phyloP scores from a whole-genome alignment of 169 alveolate genomes.

The Sarcocystis neurona region DNA sequence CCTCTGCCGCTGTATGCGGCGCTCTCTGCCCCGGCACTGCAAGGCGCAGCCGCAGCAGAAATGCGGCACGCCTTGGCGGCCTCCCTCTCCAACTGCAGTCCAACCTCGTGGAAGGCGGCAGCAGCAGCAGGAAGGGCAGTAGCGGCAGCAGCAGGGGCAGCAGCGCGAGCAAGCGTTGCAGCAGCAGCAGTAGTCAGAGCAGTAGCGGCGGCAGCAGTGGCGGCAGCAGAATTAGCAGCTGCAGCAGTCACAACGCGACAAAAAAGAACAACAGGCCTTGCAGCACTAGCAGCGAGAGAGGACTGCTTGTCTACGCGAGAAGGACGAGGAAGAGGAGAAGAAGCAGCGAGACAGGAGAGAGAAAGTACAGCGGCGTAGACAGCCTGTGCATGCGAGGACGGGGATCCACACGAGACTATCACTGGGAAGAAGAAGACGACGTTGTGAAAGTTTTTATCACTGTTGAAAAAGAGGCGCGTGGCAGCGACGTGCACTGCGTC shows the following conservation, averaged over 20 bases:
- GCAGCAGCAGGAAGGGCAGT: too few species aligned
- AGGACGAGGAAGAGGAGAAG: not conserved
- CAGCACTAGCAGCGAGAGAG: too few species aligned
- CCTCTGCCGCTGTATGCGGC: too few species aligned
- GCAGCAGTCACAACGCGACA: not conserved
- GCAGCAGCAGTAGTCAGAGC: not conserved
- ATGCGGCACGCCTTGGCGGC: too few species aligned
- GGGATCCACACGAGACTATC: not conserved
- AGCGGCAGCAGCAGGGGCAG: too few species aligned
- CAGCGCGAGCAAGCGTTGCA: not conserved
- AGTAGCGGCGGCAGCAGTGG: not conserved
- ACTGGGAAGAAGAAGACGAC: conserved; percentile 32
- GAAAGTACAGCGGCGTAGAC: not conserved
- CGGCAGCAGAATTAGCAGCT: not conserved
- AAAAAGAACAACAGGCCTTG: not conserved
- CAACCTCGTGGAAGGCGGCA: too few species aligned
- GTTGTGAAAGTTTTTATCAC: not conserved
- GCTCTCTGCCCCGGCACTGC: too few species aligned
- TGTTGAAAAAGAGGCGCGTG: conserved; percentile 14
- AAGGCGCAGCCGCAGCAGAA: too few species aligned
- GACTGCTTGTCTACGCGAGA: too few species aligned
- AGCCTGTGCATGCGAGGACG: not conserved
- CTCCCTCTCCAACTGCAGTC: too few species aligned
- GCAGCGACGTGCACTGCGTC: conserved; percentile 39
- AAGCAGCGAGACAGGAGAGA: not conserved